Base-by-base conservation (phyloP, 169 alveolate genomes). In the Theileria orientalis region DNA sequence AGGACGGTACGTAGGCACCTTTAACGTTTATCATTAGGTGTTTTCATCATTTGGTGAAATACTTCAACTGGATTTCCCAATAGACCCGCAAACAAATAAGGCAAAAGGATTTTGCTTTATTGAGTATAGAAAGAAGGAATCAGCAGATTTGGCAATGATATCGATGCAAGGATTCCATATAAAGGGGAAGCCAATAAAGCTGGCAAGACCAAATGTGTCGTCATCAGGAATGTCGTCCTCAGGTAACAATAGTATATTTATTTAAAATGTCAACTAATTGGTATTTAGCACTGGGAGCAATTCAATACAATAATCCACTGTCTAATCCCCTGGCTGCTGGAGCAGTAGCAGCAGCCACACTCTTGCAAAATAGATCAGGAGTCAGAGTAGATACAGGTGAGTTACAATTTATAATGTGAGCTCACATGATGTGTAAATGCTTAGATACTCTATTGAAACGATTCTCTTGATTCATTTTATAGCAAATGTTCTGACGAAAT, bases 11-110 rank as follows among this genome's bases (percentile, higher is more conserved):
- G 66, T 68, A 29, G 6, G 35, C 19, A 46, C 33, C 13, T 19
- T 40, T 44, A 49, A 51, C 0, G 5, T 0, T n/a, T 54, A 40
- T 23, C 47, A 51, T 23, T 68, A 68, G 76, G 35, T 97, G 32
- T 97, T 97, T 83, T 83, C 92, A 44, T 94, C 96, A 5, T 96
- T 95, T 85, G 99, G 99, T 11, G 96, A 92, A 29, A 95, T 97
- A 56, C 93, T 87, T 54, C 76, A 86, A 21, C 93, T 97, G 41
- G 97, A 95, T 72, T 76, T 97, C 25, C 96, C 92, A 62, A 85
- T 78, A 72, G 98, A 95, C 74, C 95, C 91, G 19, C 72, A 92
- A 54, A 84, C 95, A 35, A 95, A 96, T 30, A 91, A 89, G 73
- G 84, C 92, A 54, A 92, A 90, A 64, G 98, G 98, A 3, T 92